phyloP scores from a whole-genome alignment of 2,329 filamentous ascomycete species.

The Kalmusia sp. region DNA sequence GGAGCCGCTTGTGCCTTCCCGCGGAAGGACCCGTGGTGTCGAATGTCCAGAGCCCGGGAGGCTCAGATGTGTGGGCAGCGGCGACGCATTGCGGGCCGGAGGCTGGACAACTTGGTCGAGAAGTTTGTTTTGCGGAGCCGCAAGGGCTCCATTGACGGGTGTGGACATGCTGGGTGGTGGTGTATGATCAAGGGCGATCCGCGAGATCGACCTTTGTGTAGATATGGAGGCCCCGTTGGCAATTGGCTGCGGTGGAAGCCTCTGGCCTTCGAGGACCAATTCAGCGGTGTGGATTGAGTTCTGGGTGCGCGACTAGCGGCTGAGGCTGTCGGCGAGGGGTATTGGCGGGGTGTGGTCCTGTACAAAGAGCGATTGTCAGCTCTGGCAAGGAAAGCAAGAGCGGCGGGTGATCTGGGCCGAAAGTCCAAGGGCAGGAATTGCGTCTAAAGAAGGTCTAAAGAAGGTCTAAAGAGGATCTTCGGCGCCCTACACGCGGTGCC shows the following conservation, averaged over 20 bases:
- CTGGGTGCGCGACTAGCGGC: slow-evolving; percentile 1
- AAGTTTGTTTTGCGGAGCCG: slow-evolving; percentile 59
- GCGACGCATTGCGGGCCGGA: slow-evolving; percentile 75
- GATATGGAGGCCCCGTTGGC: background rate
- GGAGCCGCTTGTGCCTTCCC: slow-evolving; percentile 77
- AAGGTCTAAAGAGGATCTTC: background rate
- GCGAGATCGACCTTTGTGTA: background rate
- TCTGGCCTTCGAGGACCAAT: background rate
- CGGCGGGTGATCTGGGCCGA: background rate
- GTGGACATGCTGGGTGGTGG: slow-evolving; percentile 37
- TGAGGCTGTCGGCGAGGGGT: background rate
- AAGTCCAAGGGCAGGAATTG: background rate
- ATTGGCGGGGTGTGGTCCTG: background rate
- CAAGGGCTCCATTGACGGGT: slow-evolving; percentile 35
- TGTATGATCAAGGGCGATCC: slow-evolving; percentile 9
- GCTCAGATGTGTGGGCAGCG: slow-evolving; percentile 85
- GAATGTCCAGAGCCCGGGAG: slow-evolving; percentile 65
- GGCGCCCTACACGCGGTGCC: background rate
- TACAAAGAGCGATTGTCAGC: slow-evolving; percentile 2
- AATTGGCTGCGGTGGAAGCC: background rate
- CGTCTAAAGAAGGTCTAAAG: background rate
- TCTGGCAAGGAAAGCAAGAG: background rate
- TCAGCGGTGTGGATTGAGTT: slow-evolving; percentile 2
- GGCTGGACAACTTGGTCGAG: slow-evolving; percentile 62
- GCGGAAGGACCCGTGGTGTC: slow-evolving; percentile 76